phyloP scores from a whole-genome alignment of 805 yeast species.

The Torulaspora franciscae region DNA sequence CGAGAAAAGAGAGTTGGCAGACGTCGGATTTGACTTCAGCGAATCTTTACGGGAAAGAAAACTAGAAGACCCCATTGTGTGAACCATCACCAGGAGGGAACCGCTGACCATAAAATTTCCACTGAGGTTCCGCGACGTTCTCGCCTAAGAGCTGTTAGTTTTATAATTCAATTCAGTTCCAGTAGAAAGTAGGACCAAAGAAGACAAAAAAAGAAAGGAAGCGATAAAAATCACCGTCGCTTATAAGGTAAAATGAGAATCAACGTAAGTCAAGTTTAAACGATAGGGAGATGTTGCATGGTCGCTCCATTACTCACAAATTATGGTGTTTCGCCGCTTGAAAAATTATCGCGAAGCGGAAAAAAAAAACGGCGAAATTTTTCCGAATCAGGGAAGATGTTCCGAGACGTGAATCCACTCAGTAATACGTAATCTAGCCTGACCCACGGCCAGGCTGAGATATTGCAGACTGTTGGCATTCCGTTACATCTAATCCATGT shows the following conservation, averaged over 20 bases:
- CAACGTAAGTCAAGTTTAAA: neutral
- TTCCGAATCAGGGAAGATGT: constrained; percentile 2
- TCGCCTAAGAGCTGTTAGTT: neutral
- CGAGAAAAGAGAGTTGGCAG: constrained; percentile 30
- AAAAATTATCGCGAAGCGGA: constrained; percentile 3
- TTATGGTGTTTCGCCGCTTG: constrained; percentile 1
- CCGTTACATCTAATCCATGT: neutral
- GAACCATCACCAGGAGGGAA: constrained; percentile 2
- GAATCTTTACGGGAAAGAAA: constrained; percentile 9
- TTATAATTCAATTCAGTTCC: neutral
- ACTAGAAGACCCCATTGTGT: constrained; percentile 8
- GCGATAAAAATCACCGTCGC: neutral
- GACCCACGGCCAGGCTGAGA: neutral
- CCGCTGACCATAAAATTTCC: neutral
- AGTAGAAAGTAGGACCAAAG: neutral
- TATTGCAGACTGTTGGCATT: neutral
- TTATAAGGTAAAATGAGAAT: neutral
- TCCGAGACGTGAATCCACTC: neutral
- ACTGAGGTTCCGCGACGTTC: neutral
- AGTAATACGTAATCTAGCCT: constrained; percentile 1
- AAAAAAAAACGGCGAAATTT: neutral
- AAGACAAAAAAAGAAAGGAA: neutral
- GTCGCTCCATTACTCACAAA: neutral
- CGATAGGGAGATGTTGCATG: constrained; percentile 1
- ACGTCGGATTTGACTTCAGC: constrained; percentile 15